A percentile compares a stretch with the other conserved stretches of the same genome.
Conservation (phyloP, 805 yeast genomes). For the Metschnikowia picachoensis region DNA sequence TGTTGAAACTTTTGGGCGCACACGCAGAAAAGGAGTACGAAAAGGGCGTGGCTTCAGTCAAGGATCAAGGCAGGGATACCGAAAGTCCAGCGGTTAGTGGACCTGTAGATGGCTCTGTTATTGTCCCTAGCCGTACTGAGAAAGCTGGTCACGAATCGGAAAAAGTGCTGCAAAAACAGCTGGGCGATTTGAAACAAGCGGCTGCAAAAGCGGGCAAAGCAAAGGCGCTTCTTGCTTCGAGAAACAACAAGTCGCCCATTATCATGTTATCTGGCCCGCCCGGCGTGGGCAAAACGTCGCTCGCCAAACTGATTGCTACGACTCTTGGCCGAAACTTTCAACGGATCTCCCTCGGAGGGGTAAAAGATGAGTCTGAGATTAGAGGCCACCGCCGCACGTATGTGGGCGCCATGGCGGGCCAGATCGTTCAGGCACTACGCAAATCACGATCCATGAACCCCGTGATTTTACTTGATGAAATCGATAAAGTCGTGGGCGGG, state of each 20-base stretch:
- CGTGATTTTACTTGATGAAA: constrained; percentile 77
- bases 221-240: constrained; percentile 22
- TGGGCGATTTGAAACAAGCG: constrained; percentile 3
- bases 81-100: constrained; percentile 14
- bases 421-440: constrained; percentile 69
- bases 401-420: constrained; percentile 91
- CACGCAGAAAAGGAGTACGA: constrained; percentile 30
- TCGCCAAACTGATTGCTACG: constrained; percentile 76
- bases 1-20: constrained; percentile 53
- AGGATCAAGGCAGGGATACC: constrained; percentile 4
- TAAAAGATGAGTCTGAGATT: constrained; percentile 83
- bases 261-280: constrained; percentile 86
- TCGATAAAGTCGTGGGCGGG: constrained; percentile 71
- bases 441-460: constrained; percentile 79
- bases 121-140: constrained; percentile 37
- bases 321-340: constrained; percentile 73
- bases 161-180: constrained; percentile 10
- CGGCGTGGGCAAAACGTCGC: constrained; percentile 87
- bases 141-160: constrained; percentile 22
- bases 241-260: constrained; percentile 61
- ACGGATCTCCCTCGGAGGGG: constrained; percentile 80
- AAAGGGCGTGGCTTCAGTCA: constrained; percentile 6
- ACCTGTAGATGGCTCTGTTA: constrained; percentile 23
- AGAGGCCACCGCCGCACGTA: constrained; percentile 90
- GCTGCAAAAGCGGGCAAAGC: background rate